A percentile compares a stretch with the other conserved stretches of the same genome.
Conservation (phyloP, 2,329 filamentous ascomycete genomes). For the Aureobasidium sp. region DNA sequence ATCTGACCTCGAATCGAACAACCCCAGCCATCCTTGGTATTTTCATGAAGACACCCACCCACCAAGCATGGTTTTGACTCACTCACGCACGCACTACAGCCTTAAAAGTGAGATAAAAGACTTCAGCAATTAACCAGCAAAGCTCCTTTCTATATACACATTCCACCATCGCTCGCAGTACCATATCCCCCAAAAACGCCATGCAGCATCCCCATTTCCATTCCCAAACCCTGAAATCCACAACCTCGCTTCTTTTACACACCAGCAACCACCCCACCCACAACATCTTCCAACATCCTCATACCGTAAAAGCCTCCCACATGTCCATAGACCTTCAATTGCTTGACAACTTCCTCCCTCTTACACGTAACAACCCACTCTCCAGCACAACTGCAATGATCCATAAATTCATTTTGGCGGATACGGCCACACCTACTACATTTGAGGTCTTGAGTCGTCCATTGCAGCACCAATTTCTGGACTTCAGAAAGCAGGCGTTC, state of each 20-base stretch:
- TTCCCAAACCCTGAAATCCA: too few species aligned
- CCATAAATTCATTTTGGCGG: constrained; percentile 86
- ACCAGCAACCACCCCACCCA: constrained; percentile 28
- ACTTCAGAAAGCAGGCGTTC: constrained; percentile 72
- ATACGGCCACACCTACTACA: constrained; percentile 62
- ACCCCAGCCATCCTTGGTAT: too few species aligned
- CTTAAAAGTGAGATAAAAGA: too few species aligned
- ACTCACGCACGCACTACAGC: too few species aligned
- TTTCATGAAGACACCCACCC: too few species aligned
- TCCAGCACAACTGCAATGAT: constrained; percentile 90
- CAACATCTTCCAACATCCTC: constrained; percentile 70
- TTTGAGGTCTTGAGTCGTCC: constrained; percentile 84
- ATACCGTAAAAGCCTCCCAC: constrained; percentile 75
- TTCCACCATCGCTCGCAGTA: not conserved
- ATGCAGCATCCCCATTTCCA: not conserved
- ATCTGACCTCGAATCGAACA: too few species aligned
- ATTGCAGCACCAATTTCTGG: constrained; percentile 65
- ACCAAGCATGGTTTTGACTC: too few species aligned
- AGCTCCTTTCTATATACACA: not conserved
- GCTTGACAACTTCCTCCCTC: constrained; percentile 55
- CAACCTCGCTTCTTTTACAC: not conserved
- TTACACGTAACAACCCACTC: constrained; percentile 69
- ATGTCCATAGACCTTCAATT: constrained; percentile 59
- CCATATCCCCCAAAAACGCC: not conserved
- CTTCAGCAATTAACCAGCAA: not conserved